Percentiles rank a stretch among this genome's conserved stretches.
Conservation (phyloP, 2,329 filamentous ascomycete species). For the Penicillium concentricum region DNA sequence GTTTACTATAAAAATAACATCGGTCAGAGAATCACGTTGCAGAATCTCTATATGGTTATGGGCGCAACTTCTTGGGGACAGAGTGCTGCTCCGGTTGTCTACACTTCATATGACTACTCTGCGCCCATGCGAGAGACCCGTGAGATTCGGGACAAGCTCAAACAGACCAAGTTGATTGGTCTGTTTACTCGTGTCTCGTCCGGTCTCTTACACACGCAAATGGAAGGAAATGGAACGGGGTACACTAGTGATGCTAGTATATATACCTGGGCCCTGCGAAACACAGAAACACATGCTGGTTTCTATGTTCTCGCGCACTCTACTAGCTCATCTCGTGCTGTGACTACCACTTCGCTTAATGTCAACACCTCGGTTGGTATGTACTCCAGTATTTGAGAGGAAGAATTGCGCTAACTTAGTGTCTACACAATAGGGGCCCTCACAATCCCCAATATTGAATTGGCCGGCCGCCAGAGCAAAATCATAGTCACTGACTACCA, state of each 20-base stretch:
- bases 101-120: slow-evolving; percentile 47
- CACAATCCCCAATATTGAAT: slow-evolving; percentile 45
- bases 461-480: slow-evolving; percentile 55
- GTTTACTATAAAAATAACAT: slow-evolving; percentile 59
- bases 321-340: slow-evolving; percentile 45
- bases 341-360: slow-evolving; percentile 49
- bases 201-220: slow-evolving; percentile 53
- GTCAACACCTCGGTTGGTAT: slow-evolving; percentile 50
- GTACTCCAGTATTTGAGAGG: slow-evolving; percentile 23
- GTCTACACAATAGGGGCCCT: slow-evolving; percentile 16
- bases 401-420: slow-evolving; percentile 15
- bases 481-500: slow-evolving; percentile 56
- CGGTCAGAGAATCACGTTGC: slow-evolving; percentile 50
- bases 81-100: slow-evolving; percentile 51
- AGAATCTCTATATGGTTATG: slow-evolving; percentile 54
- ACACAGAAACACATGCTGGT: slow-evolving; percentile 50
- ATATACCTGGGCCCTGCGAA: slow-evolving; percentile 55
- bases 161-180: slow-evolving; percentile 55
- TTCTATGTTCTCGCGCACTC: slow-evolving; percentile 54
- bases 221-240: slow-evolving; percentile 56
- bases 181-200: slow-evolving; percentile 55
- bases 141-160: slow-evolving; percentile 53
- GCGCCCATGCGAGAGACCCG: slow-evolving; percentile 56
- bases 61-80: slow-evolving; percentile 60
- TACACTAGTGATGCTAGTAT: slow-evolving; percentile 44